A percentile compares a stretch with the other conserved stretches of the same genome.
These are phyloP conservation scores for Trametes sanguinea DNA, from an alignment of 768 basidiomycete genomes.

Conservation along the genomic window DNA sequence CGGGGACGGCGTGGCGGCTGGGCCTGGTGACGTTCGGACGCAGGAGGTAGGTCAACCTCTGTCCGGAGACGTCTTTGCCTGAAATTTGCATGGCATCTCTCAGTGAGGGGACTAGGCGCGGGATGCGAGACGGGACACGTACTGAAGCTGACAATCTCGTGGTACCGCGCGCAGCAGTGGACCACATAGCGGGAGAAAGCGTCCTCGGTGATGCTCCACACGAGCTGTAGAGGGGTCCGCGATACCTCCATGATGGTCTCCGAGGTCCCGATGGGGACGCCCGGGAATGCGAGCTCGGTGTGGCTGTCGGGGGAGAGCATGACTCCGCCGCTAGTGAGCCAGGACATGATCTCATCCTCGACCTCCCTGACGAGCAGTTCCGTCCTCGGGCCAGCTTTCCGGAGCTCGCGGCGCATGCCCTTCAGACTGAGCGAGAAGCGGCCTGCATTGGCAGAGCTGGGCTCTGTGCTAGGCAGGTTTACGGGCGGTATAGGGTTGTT, in stretches of 20 bases:
- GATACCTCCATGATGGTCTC: slow-evolving; percentile 64
- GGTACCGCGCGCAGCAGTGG: slow-evolving; percentile 80
- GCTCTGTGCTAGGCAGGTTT: slow-evolving; percentile 43
- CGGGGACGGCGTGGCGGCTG: slow-evolving; percentile 43
- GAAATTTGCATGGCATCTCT: not conserved
- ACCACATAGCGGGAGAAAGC: slow-evolving; percentile 79
- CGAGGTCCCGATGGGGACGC: slow-evolving; percentile 51
- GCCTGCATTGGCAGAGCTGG: slow-evolving; percentile 65
- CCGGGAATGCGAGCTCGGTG: slow-evolving; percentile 36
- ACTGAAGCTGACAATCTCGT: slow-evolving; percentile 83
- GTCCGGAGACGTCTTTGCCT: slow-evolving; percentile 59
- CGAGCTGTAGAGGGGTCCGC: slow-evolving; percentile 63
- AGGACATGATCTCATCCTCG: slow-evolving; percentile 61
- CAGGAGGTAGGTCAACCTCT: slow-evolving; percentile 76
- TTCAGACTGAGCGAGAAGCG: slow-evolving; percentile 76
- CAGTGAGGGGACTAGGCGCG: no score
- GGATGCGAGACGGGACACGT: slow-evolving; percentile 33
- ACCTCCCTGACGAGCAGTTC: slow-evolving; percentile 66
- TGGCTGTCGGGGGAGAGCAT: slow-evolving; percentile 53
- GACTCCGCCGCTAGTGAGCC: slow-evolving; percentile 62
- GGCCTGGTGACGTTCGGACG: slow-evolving; percentile 74
- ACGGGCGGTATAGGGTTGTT: slow-evolving; percentile 53
- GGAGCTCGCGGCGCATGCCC: slow-evolving; percentile 70
- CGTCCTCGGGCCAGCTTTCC: slow-evolving; percentile 59
- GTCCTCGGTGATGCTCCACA: slow-evolving; percentile 74